These are phyloP conservation scores for Lenzites betulinus DNA, from an alignment of 768 basidiomycete species.

Conservation along the genomic window DNA sequence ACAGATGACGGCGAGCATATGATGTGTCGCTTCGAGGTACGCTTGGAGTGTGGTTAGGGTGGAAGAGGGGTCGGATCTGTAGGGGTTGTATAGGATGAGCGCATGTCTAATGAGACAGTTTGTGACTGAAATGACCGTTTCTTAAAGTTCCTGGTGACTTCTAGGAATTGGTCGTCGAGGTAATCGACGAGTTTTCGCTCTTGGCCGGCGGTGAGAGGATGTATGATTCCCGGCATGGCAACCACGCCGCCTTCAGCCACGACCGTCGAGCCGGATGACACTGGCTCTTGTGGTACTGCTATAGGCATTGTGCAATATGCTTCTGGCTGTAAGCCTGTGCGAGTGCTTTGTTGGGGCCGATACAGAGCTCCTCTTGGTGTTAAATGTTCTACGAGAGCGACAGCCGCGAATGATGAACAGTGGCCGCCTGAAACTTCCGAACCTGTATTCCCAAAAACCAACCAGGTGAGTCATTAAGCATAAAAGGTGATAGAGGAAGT, in stretches of 20 bases:
- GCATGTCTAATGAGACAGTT: neutral
- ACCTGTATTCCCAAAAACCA: too few relatives aligned
- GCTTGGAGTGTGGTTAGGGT: slow-evolving; percentile 55
- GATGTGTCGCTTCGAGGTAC: slow-evolving; percentile 61
- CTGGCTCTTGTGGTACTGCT: too few relatives aligned
- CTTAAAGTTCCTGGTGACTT: slow-evolving; percentile 68
- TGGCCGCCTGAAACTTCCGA: too few relatives aligned
- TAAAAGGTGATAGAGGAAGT: too few relatives aligned
- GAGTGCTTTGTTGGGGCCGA: too few relatives aligned
- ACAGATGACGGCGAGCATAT: slow-evolving; percentile 60
- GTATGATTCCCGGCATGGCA: neutral
- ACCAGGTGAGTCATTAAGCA: too few relatives aligned
- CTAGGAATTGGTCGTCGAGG: slow-evolving; percentile 65
- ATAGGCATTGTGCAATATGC: too few relatives aligned
- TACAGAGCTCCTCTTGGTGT: too few relatives aligned
- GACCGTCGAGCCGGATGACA: neutral
- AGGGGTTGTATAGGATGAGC: neutral
- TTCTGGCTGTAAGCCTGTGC: too few relatives aligned
- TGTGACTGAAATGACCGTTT: slow-evolving; percentile 54
- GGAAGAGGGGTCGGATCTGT: slow-evolving; percentile 49
- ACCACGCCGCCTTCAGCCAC: neutral
- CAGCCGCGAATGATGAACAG: too few relatives aligned
- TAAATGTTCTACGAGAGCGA: too few relatives aligned
- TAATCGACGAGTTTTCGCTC: slow-evolving; percentile 66
- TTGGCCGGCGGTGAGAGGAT: slow-evolving; percentile 38